Base-by-base conservation (phyloP, 2,329 filamentous ascomycete genomes). In the Neonectria magnoliae region DNA sequence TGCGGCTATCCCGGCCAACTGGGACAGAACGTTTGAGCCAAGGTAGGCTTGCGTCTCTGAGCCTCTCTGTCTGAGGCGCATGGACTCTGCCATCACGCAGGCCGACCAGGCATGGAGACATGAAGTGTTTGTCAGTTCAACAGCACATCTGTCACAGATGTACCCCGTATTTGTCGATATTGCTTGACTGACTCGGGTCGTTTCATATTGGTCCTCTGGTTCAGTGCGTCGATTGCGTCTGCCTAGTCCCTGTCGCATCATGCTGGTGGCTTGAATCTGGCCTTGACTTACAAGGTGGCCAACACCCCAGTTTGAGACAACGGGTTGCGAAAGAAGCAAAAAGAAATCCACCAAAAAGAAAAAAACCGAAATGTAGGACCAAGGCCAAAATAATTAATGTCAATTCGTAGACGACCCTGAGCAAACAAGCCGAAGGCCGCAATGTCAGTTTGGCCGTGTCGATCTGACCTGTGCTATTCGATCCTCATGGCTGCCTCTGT, bases 181-280 rank as follows among this genome's bases (percentile, higher is more conserved):
- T 47, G 10, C 18, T 51, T 25, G 42, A 48, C 36, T 59, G 50
- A 59, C 50, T 54, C 36, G 56, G 20, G 44, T 51, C 56, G 44
- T 59, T 50, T 64, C 51, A 64, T 45, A 59, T 59, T 64, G 44
- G 51, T 29, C 27, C 44, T 51, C n/a, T 59, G 55, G 51, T 54
- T 58, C 51, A 33, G 56, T 51, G 47, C 51, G 38, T 36, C 36
- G 44, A 51, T 56, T 55, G 44, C 36, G 25, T 38, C 44, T n/a
- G 44, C 22, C 16, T 4, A 25, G 60, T 45, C 60, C 54, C 60
- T 58, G 61, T 25, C 56, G 44, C 56, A 51, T 64, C 51, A 62
- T 33, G 44, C 27, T 33, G 38, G 38, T 41, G 27, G 60, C 54
- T 52, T 44, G 36, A 38, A 14, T 6, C 36, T n/a, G 5, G 38